Evolutionary conservation across 1,284 basidiomycete species (phyloP).

Genomic region (Tilletia caries): DNA sequence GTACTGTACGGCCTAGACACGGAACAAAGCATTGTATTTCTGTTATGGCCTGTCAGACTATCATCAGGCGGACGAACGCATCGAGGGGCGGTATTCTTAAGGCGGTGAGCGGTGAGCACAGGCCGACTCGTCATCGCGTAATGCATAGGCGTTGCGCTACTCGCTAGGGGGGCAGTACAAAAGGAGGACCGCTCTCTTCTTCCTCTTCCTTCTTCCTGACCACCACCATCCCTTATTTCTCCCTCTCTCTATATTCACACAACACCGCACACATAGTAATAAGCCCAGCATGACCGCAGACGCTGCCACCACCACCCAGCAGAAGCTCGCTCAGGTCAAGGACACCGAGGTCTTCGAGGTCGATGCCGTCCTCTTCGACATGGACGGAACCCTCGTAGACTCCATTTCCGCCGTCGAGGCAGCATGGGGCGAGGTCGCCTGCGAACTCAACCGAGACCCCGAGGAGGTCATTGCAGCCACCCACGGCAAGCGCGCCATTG

Average conservation of each 20-base stretch:
- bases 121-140: too few species aligned
- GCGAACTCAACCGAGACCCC: conserved; percentile 67
- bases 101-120: too few species aligned
- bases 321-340: conserved; percentile 13
- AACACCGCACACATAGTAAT: not conserved
- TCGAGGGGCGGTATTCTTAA: too few species aligned
- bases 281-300: conserved; percentile 2
- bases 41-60: too few species aligned
- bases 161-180: too few species aligned
- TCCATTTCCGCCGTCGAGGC: conserved; percentile 74
- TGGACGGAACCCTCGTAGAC: conserved; percentile 66
- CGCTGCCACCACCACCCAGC: not conserved
- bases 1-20: too few species aligned
- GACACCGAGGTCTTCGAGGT: conserved; percentile 55
- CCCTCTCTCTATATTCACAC: not conserved
- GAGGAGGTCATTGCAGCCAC: conserved; percentile 60
- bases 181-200: not conserved
- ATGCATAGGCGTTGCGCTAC: too few species aligned
- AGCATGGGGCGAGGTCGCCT: conserved; percentile 72
- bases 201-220: not conserved
- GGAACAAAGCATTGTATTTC: too few species aligned
- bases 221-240: not conserved
- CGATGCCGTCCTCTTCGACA: conserved; percentile 70
- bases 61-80: too few species aligned
- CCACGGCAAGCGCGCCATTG: conserved; percentile 70